Percentiles rank a stretch among this genome's conserved stretches.
These are phyloP conservation scores for Lycium ferocissimum DNA, from an alignment of 257 asterid species.

Conservation along the genomic window DNA sequence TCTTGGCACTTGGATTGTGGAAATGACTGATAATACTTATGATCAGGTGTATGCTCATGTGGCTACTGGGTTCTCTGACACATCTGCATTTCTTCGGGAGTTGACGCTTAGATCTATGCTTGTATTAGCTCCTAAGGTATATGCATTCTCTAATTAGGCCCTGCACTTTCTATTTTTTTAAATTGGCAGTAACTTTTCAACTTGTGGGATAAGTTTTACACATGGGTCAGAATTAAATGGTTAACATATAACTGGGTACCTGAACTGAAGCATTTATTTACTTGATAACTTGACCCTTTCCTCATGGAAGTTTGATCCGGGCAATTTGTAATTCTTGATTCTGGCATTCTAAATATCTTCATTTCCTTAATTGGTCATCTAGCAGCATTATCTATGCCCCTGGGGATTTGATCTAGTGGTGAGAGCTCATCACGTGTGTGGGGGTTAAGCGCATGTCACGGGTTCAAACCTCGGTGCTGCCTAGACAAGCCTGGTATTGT, in stretches of 20 bases:
- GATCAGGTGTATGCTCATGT: conserved; percentile 91
- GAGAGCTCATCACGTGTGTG: neutral
- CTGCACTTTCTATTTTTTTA: neutral
- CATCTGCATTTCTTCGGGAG: conserved; percentile 95
- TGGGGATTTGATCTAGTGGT: neutral
- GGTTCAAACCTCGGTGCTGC: neutral
- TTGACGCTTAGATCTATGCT: conserved; percentile 96
- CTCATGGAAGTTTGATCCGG: neutral
- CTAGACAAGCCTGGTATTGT: neutral
- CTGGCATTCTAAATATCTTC: neutral
- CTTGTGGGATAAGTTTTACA: neutral
- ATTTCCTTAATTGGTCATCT: conserved; percentile 10
- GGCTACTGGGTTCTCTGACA: conserved; percentile 92
- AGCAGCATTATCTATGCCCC: neutral
- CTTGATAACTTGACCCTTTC: conserved; percentile 10
- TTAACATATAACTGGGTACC: neutral
- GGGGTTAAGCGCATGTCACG: neutral
- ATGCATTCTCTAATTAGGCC: conserved; percentile 21
- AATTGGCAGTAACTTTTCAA: neutral
- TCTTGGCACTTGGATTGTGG: neutral
- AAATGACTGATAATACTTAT: conserved; percentile 30
- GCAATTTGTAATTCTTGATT: neutral
- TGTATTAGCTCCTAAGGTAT: conserved; percentile 97
- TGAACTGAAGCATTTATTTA: conserved; percentile 19
- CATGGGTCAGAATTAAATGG: neutral